Conservation (phyloP, 495 filamentous ascomycete genomes). For the Penicillium macrosclerotiorum region DNA sequence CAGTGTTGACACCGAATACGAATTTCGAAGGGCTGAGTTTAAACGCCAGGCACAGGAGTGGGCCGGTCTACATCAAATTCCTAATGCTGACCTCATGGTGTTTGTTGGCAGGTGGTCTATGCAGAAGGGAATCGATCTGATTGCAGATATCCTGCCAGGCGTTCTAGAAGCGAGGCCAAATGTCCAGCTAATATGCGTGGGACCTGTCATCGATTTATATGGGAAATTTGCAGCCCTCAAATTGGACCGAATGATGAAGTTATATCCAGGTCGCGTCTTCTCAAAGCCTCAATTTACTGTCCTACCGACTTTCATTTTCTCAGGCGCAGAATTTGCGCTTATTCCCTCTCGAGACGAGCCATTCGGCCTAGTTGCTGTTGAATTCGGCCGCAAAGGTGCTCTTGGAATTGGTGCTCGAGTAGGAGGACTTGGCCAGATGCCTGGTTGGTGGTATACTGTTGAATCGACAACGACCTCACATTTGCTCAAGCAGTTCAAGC, state of each 20-base stretch:
- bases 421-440: constrained; percentile 74
- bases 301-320: constrained; percentile 73
- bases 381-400: constrained; percentile 76
- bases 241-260: constrained; percentile 66
- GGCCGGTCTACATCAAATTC: constrained; percentile 65
- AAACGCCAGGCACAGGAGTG: constrained; percentile 73
- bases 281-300: constrained; percentile 76
- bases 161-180: constrained; percentile 66
- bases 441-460: constrained; percentile 70
- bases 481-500: constrained; percentile 68
- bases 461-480: constrained; percentile 71
- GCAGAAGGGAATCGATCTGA: constrained; percentile 77
- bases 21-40: constrained; percentile 54
- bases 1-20: constrained; percentile 55
- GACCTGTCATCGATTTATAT: constrained; percentile 75
- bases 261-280: constrained; percentile 74
- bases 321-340: constrained; percentile 74
- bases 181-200: constrained; percentile 68
- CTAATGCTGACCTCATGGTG: constrained; percentile 70
- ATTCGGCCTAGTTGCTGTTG: constrained; percentile 78
- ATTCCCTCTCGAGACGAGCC: constrained; percentile 80
- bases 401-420: constrained; percentile 68
- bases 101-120: constrained; percentile 79
- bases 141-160: constrained; percentile 72
- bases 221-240: constrained; percentile 76